These are phyloP conservation scores for Candida namnaoensis DNA, from an alignment of 805 yeast genomes.

Conservation along the genomic window DNA sequence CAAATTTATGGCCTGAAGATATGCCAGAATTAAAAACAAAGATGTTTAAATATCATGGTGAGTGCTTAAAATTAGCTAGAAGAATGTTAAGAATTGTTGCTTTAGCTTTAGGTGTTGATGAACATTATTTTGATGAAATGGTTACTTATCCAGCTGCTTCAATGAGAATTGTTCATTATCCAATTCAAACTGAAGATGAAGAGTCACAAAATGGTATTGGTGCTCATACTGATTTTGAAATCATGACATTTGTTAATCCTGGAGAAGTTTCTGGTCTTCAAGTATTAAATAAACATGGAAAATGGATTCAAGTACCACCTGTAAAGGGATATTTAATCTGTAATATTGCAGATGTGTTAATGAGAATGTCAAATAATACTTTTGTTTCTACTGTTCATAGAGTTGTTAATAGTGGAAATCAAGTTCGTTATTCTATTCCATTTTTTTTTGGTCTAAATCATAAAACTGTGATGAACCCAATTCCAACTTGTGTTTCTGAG, in stretches of 20 bases:
- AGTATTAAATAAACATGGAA: slow-evolving; percentile 23
- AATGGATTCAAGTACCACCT: slow-evolving; percentile 25
- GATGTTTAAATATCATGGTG: slow-evolving; percentile 14
- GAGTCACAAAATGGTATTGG: slow-evolving; percentile 26
- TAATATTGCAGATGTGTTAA: slow-evolving; percentile 30
- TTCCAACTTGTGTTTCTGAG: slow-evolving; percentile 12
- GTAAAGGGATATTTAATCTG: slow-evolving; percentile 24
- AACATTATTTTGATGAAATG: slow-evolving; percentile 16
- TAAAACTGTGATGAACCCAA: slow-evolving; percentile 10
- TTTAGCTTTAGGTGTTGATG: slow-evolving; percentile 19
- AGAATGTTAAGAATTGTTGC: slow-evolving; percentile 19
- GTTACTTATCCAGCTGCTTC: slow-evolving; percentile 19
- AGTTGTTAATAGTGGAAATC: slow-evolving; percentile 18
- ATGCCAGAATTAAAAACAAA: slow-evolving; percentile 15
- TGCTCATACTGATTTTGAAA: slow-evolving; percentile 30
- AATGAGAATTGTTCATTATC: slow-evolving; percentile 25
- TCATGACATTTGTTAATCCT: slow-evolving; percentile 25
- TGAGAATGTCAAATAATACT: slow-evolving; percentile 28
- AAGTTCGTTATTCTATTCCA: slow-evolving; percentile 15
- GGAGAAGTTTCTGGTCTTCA: slow-evolving; percentile 29
- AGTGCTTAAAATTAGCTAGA: slow-evolving; percentile 16
- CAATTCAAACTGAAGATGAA: slow-evolving; percentile 17
- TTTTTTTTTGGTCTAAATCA: slow-evolving; percentile 15
- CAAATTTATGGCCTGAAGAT: slow-evolving; percentile 20
- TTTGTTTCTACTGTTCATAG: slow-evolving; percentile 31